Percentiles rank a stretch among this genome's conserved stretches.
These are phyloP conservation scores for Hyaloscypha finlandica DNA, from an alignment of 495 filamentous ascomycete species.

Conservation along the genomic window DNA sequence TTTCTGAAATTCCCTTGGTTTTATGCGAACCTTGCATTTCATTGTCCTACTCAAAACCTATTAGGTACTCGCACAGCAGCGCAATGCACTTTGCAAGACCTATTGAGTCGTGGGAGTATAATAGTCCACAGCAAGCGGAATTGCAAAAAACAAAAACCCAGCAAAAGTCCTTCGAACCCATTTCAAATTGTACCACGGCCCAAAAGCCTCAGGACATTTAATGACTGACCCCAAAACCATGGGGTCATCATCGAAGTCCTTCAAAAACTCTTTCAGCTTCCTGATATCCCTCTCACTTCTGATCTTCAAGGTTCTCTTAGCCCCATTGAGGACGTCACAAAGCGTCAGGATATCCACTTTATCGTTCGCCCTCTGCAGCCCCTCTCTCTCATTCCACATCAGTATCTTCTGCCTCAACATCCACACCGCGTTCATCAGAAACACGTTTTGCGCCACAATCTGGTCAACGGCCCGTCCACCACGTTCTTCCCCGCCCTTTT, in stretches of 20 bases:
- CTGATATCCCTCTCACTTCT: constrained; percentile 1
- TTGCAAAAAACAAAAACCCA: not conserved
- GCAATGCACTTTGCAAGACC: not conserved
- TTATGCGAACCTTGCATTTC: too few relatives aligned
- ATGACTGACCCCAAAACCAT: constrained; percentile 2
- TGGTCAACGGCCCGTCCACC: not conserved
- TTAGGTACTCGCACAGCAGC: not conserved
- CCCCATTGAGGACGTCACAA: not conserved
- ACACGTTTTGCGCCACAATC: not conserved
- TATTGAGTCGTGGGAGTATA: not conserved
- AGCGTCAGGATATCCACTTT: constrained; percentile 10
- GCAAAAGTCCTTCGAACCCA: constrained; percentile 10
- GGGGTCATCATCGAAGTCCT: constrained; percentile 2
- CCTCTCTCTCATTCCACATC: not conserved
- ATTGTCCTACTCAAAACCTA: too few relatives aligned
- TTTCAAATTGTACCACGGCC: constrained; percentile 1
- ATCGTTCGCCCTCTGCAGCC: not conserved
- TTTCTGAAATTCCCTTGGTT: too few relatives aligned
- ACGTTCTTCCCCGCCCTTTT: too few relatives aligned
- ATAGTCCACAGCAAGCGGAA: not conserved
- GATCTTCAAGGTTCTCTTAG: not conserved
- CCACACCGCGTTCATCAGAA: constrained; percentile 2
- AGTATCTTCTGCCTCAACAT: constrained; percentile 7
- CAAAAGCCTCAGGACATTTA: constrained; percentile 12
- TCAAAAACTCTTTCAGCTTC: not conserved